A percentile compares a stretch with the other conserved stretches of the same genome.
phyloP scores from a whole-genome alignment of 768 basidiomycete species.

The Podaxis sp. region DNA sequence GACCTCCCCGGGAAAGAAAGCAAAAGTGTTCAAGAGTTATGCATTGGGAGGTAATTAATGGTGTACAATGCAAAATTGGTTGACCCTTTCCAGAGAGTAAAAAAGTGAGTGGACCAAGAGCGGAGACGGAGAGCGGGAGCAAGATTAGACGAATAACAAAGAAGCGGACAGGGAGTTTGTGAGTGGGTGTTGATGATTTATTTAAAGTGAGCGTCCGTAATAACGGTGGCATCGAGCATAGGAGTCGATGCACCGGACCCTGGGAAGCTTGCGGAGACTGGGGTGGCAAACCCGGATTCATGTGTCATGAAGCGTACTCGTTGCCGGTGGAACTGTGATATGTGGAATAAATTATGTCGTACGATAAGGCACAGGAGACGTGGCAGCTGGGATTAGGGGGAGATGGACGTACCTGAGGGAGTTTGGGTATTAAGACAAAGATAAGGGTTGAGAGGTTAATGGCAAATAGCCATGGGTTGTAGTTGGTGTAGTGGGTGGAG shows the following conservation, averaged over 20 bases:
- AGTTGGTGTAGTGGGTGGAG: slow-evolving; percentile 97
- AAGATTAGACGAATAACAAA: not conserved
- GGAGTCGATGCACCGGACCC: slow-evolving; percentile 51
- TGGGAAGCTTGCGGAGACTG: slow-evolving; percentile 58
- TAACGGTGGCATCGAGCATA: slow-evolving; percentile 22
- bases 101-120: not conserved
- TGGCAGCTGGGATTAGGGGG: not conserved
- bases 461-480: slow-evolving; percentile 91
- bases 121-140: not conserved
- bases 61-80: slow-evolving; percentile 7
- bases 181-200: not conserved
- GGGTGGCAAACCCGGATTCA: slow-evolving; percentile 64
- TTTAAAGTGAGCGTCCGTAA: slow-evolving; percentile 20
- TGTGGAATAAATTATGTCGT: slow-evolving; percentile 1
- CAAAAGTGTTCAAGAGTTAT: not conserved
- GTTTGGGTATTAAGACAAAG: slow-evolving; percentile 88
- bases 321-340: slow-evolving; percentile 72
- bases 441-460: slow-evolving; percentile 81
- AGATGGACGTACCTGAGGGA: slow-evolving; percentile 73
- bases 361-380: not conserved
- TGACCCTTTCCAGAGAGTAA: not conserved
- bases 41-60: slow-evolving; percentile 13
- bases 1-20: not conserved
- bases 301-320: slow-evolving; percentile 76
- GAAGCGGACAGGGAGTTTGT: not conserved